Conservation (phyloP, 768 basidiomycete genomes). For the Glaciozyma antarctica region DNA sequence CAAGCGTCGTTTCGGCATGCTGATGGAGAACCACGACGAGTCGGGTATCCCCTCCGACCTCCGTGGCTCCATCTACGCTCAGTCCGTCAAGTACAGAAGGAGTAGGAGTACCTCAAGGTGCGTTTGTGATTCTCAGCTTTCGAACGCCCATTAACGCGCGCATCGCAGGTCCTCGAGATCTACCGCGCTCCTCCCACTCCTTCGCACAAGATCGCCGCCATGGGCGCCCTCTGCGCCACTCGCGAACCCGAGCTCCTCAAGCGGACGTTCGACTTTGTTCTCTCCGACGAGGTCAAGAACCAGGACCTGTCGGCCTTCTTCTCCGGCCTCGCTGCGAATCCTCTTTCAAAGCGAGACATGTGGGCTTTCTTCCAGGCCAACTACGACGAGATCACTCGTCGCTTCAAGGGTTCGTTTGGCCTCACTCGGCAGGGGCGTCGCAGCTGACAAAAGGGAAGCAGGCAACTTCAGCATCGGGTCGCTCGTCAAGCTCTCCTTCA, state of each 20-base stretch:
- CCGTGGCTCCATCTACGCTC: conserved; percentile 39
- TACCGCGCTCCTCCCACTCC: conserved; percentile 67
- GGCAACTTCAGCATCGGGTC: conserved; percentile 46
- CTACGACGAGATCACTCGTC: conserved; percentile 6
- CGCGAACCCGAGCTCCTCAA: conserved; percentile 50
- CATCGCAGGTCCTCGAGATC: conserved; percentile 44
- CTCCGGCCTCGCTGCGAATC: conserved; percentile 17
- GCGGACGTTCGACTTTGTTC: conserved; percentile 21
- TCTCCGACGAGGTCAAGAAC: conserved; percentile 49
- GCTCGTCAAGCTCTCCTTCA: conserved; percentile 38
- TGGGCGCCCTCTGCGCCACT: conserved; percentile 57
- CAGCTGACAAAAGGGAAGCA: neutral
- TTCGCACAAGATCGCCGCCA: conserved; percentile 54
- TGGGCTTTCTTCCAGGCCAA: conserved; percentile 18
- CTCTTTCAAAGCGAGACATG: conserved; percentile 8
- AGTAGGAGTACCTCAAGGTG: conserved; percentile 58
- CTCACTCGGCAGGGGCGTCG: neutral
- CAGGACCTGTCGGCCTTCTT: conserved; percentile 30
- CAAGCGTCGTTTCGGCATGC: conserved; percentile 58
- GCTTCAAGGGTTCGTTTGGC: neutral
- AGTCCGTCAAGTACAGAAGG: conserved; percentile 71
- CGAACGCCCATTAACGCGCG: no score
- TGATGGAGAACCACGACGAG: conserved; percentile 62
- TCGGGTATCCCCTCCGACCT: conserved; percentile 73
- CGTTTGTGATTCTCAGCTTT: no score